Base-by-base conservation (phyloP, 495 filamentous ascomycete species). In the Penicillium paradoxum region DNA sequence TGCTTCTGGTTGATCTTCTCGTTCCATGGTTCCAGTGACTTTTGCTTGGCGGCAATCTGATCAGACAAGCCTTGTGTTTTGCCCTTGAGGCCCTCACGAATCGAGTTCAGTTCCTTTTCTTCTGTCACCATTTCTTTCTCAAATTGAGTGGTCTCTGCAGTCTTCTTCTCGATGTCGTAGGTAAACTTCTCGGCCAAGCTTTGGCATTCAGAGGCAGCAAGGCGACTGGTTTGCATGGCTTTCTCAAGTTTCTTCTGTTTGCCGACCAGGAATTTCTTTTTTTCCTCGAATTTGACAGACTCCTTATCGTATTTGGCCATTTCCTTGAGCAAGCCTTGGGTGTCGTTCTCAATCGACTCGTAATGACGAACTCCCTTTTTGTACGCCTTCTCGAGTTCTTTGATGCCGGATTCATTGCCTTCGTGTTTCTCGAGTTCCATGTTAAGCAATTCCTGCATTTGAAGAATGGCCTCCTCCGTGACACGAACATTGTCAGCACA, bases 181-280 rank as follows among this genome's bases (percentile, higher is more conserved):
- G 76, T 71, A 56, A 85, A 85, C 51, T 92, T 89, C 59, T 91
- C 81, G 21, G 90, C 86, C 36, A 88, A 78, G 51, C 88, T 84
- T 25, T 83, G 78, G 15, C 89, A 85, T 60, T 96, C 90, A 0
- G 83, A 81, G 13, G 84, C 79, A 4, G 86, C 83, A 19, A 84
- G 76, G 24, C 79, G 83, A 61, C 78, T 83, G 37, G 83, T 83
- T 49, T 86, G 76, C 61, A 93, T 86, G 0, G 87, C 75, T 69
- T 97, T 97, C 59, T 98, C 91, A 10, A 96, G 78, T 73, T 97
- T 97, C 76, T 95, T 95, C 57, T 89, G 83, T 73, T 97, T 98
- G 51, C 83, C 84, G 2, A 76, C 72, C 51, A 98, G 68, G 68
- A 96, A 96, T 64, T 98, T 98, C 62, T 86, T 84, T 77, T 97